Evolutionary conservation across 2,329 filamentous ascomycete species (phyloP).

Genomic region (Amphichorda felina): DNA sequence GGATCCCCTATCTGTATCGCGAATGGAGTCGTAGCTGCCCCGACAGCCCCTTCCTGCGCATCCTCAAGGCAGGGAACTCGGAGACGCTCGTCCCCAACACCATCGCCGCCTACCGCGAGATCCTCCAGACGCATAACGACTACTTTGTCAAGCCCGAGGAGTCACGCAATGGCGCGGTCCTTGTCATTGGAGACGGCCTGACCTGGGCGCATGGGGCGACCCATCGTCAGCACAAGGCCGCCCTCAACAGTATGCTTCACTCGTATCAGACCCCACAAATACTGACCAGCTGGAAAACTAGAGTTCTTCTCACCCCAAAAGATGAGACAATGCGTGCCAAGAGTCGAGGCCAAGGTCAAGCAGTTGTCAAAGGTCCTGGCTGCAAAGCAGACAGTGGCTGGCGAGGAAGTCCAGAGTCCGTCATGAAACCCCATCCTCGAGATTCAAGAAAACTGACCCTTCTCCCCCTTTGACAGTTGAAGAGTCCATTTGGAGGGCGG

Average conservation of each 20-base stretch:
- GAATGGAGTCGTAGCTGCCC: conserved; percentile 11
- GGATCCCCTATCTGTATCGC: conserved; percentile 12
- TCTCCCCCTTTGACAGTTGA: conserved; percentile 7
- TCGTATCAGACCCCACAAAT: not conserved
- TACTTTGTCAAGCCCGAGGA: conserved; percentile 14
- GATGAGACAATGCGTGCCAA: conserved; percentile 15
- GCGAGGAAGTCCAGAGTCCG: conserved; percentile 3
- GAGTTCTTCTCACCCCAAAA: conserved; percentile 19
- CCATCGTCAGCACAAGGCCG: conserved; percentile 20
- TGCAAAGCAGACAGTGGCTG: conserved; percentile 6
- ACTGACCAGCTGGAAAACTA: conserved; percentile 10
- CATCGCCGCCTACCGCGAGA: conserved; percentile 8
- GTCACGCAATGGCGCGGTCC: conserved; percentile 11
- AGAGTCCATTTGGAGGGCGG: conserved; percentile 16
- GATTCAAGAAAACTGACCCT: not conserved
- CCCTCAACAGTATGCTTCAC: conserved; percentile 14
- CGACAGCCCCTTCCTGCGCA: conserved; percentile 9
- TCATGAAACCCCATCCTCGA: not conserved
- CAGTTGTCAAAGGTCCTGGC: conserved; percentile 13
- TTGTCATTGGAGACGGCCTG: conserved; percentile 18
- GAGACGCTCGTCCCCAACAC: conserved; percentile 9
- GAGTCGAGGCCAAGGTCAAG: conserved; percentile 19
- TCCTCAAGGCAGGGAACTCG: conserved; percentile 7
- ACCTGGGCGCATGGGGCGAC: conserved; percentile 21
- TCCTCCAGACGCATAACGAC: conserved; percentile 13